Conservation (phyloP, 495 filamentous ascomycete species). For the Aspergillus nanangensis region DNA sequence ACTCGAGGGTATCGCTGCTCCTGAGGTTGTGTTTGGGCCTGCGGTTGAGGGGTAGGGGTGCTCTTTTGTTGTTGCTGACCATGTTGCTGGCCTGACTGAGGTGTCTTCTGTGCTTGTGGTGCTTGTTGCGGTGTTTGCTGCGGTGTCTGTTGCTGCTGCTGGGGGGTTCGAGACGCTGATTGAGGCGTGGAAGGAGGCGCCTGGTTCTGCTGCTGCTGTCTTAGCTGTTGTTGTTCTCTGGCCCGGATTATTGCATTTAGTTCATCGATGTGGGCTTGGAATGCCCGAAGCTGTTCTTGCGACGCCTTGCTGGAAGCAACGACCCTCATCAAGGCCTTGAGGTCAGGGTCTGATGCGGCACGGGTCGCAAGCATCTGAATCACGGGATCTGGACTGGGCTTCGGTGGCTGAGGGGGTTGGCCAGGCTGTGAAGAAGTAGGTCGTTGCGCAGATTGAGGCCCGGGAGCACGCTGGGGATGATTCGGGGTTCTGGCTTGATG, state of each 20-base stretch:
- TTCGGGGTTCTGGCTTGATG: slow-evolving; percentile 22
- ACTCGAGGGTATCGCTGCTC: slow-evolving; percentile 22
- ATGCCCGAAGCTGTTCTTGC: slow-evolving; percentile 73
- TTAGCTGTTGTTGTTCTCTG: slow-evolving; percentile 37
- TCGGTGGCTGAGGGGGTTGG: slow-evolving; percentile 34
- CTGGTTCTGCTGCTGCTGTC: slow-evolving; percentile 17
- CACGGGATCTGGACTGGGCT: slow-evolving; percentile 77
- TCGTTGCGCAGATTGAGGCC: slow-evolving; percentile 28
- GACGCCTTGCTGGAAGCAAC: slow-evolving; percentile 85
- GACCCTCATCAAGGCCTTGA: slow-evolving; percentile 95
- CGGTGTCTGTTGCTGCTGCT: slow-evolving; percentile 2
- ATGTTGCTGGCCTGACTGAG: slow-evolving; percentile 10
- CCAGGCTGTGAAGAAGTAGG: slow-evolving; percentile 30
- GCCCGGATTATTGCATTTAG: slow-evolving; percentile 62
- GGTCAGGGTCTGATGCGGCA: slow-evolving; percentile 76
- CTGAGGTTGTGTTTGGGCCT: slow-evolving; percentile 17
- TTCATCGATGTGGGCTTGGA: slow-evolving; percentile 90
- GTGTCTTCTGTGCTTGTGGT: slow-evolving; percentile 9
- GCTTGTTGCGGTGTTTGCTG: slow-evolving; percentile 10
- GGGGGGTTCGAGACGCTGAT: slow-evolving; percentile 4
- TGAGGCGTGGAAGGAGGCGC: slow-evolving; percentile 18
- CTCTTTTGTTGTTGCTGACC: slow-evolving; percentile 5
- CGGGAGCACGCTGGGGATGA: slow-evolving; percentile 24
- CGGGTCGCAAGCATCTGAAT: slow-evolving; percentile 88
- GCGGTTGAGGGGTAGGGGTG: slow-evolving; percentile 7